These are phyloP conservation scores for Juncus effusus DNA, from an alignment of 176 grass and related monocot genomes.

Conservation along the genomic window DNA sequence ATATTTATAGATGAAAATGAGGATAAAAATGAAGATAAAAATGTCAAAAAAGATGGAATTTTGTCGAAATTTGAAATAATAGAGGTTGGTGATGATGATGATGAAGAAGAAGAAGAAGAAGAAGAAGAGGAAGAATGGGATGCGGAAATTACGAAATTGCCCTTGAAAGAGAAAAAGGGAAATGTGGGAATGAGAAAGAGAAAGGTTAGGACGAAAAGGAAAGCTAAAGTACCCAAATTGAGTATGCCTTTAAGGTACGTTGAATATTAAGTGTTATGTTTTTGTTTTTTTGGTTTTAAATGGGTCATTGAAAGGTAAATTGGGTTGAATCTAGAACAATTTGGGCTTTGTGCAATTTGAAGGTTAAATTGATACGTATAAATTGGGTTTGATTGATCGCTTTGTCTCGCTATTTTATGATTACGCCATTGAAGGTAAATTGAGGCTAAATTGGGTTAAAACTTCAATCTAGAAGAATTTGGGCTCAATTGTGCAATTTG, in stretches of 20 bases:
- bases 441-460: background rate
- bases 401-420: too few relatives aligned
- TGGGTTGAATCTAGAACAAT: too few relatives aligned
- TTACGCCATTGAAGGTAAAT: background rate
- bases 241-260: constrained; percentile 34
- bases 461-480: background rate
- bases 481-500: background rate
- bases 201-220: constrained; percentile 13
- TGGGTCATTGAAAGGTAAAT: too few relatives aligned
- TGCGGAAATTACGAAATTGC: constrained; percentile 14
- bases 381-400: too few relatives aligned
- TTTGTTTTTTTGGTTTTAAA: too few relatives aligned
- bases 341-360: too few relatives aligned
- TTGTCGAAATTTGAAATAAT: constrained; percentile 15
- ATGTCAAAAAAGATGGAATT: background rate
- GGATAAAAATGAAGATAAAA: constrained; percentile 11
- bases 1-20: constrained; percentile 22
- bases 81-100: constrained; percentile 3
- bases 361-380: too few relatives aligned
- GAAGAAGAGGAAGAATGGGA: background rate
- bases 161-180: constrained; percentile 11
- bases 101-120: background rate
- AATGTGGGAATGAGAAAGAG: constrained; percentile 26
- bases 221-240: constrained; percentile 20
- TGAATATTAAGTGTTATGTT: background rate